A percentile compares a stretch with the other conserved stretches of the same genome.
Evolutionary conservation across 176 grass and related monocot species (phyloP).

Genomic region (Juncus effusus): DNA sequence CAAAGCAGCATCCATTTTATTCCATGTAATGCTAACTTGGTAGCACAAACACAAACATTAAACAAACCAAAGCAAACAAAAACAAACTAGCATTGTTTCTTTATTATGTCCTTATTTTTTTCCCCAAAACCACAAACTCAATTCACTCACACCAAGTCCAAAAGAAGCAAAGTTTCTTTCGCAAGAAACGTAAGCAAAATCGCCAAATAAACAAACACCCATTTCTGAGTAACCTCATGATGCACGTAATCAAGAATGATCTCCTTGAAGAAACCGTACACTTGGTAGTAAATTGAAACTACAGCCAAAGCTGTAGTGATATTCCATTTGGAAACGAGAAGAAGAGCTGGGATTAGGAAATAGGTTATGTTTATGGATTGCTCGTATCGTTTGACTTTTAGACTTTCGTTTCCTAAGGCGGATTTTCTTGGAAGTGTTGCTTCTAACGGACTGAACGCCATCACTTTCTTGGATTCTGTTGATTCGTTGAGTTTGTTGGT

Average conservation of each 20-base stretch:
- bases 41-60: conserved; percentile 21
- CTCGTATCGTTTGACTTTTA: conserved; percentile 54
- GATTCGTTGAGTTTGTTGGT: conserved; percentile 1
- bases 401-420: conserved; percentile 50
- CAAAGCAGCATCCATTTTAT: conserved; percentile 20
- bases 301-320: conserved; percentile 50
- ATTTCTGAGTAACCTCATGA: conserved; percentile 72
- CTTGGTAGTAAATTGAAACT: conserved; percentile 60
- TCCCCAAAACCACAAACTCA: conserved; percentile 3
- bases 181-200: conserved; percentile 66
- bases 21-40: conserved; percentile 11
- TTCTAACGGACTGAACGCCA: conserved; percentile 65
- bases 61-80: conserved; percentile 10
- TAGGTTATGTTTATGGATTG: conserved; percentile 37
- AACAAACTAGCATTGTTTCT: conserved; percentile 16
- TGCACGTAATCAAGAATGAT: conserved; percentile 86
- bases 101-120: conserved; percentile 15
- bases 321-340: conserved; percentile 55
- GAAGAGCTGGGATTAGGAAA: conserved; percentile 53
- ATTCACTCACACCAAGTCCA: conserved; percentile 47
- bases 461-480: conserved; percentile 37
- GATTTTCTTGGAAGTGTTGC: conserved; percentile 39
- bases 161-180: conserved; percentile 65
- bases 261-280: conserved; percentile 92
- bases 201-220: conserved; percentile 83